Evolutionary conservation across 305 asterid genomes (phyloP).

Genomic region (Euphrasia arctica): DNA sequence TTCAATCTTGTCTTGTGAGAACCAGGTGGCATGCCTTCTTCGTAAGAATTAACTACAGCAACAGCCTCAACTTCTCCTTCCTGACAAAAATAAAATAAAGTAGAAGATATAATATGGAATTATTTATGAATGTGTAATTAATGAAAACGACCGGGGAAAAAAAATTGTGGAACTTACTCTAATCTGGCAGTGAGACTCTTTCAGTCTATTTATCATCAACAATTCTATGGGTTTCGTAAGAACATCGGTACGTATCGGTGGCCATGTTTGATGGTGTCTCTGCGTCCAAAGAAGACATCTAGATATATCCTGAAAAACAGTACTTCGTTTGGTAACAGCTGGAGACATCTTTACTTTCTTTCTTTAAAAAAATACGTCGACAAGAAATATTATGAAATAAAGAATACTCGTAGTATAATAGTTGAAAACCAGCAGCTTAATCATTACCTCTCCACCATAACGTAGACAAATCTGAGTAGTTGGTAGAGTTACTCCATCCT

Average conservation of each 20-base stretch:
- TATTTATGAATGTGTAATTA: conserved; percentile 11
- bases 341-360: background rate
- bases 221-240: conserved; percentile 82
- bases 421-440: conserved; percentile 20
- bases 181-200: conserved; percentile 85
- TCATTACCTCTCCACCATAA: conserved; percentile 96
- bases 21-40: conserved; percentile 74
- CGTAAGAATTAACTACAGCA: conserved; percentile 84
- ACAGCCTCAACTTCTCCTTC: conserved; percentile 96
- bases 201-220: conserved; percentile 82
- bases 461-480: conserved; percentile 73
- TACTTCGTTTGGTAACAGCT: background rate
- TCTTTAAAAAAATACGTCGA: background rate
- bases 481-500: conserved; percentile 94
- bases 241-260: conserved; percentile 91
- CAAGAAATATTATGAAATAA: background rate
- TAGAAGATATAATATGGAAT: conserved; percentile 6
- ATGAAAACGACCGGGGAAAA: conserved; percentile 12
- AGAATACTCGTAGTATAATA: conserved; percentile 9
- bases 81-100: conserved; percentile 38
- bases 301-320: conserved; percentile 78
- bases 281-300: conserved; percentile 99
- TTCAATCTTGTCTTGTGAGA: conserved; percentile 85
- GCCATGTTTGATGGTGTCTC: conserved; percentile 99
- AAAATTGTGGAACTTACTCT: conserved; percentile 48